phyloP scores from a whole-genome alignment of 2,329 filamentous ascomycete species.

The Neocucurbitaria cava region DNA sequence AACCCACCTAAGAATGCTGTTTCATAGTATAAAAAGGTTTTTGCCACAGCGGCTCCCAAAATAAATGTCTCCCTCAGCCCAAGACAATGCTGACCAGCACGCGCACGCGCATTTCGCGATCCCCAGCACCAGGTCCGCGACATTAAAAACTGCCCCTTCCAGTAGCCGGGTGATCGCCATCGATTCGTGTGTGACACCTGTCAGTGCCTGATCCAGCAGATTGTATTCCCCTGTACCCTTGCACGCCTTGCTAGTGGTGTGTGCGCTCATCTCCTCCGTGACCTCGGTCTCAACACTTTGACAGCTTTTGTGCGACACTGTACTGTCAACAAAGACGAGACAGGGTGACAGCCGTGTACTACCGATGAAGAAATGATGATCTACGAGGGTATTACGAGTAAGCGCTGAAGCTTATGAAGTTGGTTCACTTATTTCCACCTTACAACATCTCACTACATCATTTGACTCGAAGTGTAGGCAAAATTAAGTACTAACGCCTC shows the following conservation, averaged over 20 bases:
- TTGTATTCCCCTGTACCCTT: background rate
- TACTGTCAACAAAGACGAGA: background rate
- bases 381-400: background rate
- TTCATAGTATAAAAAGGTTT: too few species aligned
- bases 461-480: too few species aligned
- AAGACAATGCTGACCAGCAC: background rate
- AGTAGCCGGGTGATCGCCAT: conserved; percentile 25
- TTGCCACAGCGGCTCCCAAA: background rate
- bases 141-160: conserved; percentile 25
- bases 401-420: background rate
- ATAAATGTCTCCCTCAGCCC: background rate
- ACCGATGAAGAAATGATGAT: background rate
- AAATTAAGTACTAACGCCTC: too few species aligned
- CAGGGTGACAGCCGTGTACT: background rate
- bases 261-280: background rate
- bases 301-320: background rate
- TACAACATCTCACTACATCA: background rate
- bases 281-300: background rate
- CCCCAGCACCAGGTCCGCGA: conserved; percentile 3
- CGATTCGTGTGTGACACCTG: conserved; percentile 26
- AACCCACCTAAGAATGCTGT: too few species aligned
- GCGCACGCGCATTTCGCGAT: too few species aligned
- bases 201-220: conserved; percentile 16
- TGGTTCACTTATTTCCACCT: background rate
- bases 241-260: background rate